These are phyloP conservation scores for Aspergillus jensenii DNA, from an alignment of 2,329 filamentous ascomycete species.

Conservation along the genomic window DNA sequence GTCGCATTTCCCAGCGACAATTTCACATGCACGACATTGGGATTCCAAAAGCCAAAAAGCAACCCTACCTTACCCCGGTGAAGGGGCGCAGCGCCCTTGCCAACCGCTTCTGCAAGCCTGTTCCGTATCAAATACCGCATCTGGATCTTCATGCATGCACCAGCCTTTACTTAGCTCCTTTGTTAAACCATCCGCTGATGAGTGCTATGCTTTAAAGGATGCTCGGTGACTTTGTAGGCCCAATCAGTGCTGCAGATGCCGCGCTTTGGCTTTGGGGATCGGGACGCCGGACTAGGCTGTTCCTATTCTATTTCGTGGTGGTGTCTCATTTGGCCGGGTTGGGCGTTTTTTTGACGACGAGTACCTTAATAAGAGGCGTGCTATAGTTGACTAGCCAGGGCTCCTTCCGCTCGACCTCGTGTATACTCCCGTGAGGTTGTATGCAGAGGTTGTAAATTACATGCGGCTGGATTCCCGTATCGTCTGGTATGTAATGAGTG, in stretches of 20 bases:
- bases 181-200: background rate
- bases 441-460: background rate
- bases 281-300: background rate
- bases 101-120: background rate
- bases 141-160: background rate
- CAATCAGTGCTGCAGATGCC: background rate
- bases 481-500: background rate
- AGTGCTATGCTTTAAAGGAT: background rate
- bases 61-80: background rate
- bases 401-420: background rate
- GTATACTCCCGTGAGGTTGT: background rate
- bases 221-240: background rate
- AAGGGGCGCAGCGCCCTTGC: background rate
- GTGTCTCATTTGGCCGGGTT: background rate
- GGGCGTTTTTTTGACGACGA: background rate
- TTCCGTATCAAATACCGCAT: background rate
- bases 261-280: background rate
- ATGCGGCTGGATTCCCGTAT: background rate
- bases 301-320: background rate
- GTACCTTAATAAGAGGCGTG: background rate
- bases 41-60: background rate
- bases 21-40: constrained; percentile 4
- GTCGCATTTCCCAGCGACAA: background rate
- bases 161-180: background rate
- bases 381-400: background rate